A percentile compares a stretch with the other conserved stretches of the same genome.
Evolutionary conservation across 2,329 filamentous ascomycete species (phyloP).

Genomic region (Penicillium janthinellum): DNA sequence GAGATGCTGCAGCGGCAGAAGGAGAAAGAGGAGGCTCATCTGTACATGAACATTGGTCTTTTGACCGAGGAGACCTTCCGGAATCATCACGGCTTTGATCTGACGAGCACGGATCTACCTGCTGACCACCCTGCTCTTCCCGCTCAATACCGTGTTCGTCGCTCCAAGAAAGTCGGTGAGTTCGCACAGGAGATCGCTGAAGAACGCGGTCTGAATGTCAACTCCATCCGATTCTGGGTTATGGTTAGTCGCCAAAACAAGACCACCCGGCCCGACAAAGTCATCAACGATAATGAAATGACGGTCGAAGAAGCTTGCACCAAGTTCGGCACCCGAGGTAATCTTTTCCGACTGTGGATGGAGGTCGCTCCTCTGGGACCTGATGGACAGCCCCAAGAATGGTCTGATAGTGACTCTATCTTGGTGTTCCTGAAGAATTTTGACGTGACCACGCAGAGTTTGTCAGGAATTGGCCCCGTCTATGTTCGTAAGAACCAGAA

Average conservation of each 20-base stretch:
- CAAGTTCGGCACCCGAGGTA: constrained; percentile 69
- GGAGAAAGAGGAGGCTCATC: constrained; percentile 89
- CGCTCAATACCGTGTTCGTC: constrained; percentile 70
- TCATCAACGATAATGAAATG: constrained; percentile 74
- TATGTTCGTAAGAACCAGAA: constrained; percentile 88
- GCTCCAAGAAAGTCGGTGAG: constrained; percentile 74
- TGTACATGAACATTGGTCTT: constrained; percentile 84
- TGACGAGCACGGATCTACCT: constrained; percentile 68
- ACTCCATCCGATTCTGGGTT: constrained; percentile 80
- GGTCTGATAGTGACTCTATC: constrained; percentile 65
- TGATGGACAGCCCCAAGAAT: constrained; percentile 65
- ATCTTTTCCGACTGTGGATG: constrained; percentile 78
- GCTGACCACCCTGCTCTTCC: constrained; percentile 69
- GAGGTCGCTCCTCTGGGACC: constrained; percentile 72
- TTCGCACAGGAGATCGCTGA: constrained; percentile 71
- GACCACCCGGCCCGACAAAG: constrained; percentile 86
- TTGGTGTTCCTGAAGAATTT: constrained; percentile 93
- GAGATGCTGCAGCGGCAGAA: constrained; percentile 75
- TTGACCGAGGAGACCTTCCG: constrained; percentile 81
- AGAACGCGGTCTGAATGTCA: constrained; percentile 68
- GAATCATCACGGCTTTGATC: constrained; percentile 79
- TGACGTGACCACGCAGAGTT: constrained; percentile 71
- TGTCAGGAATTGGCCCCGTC: constrained; percentile 77
- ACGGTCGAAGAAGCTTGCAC: constrained; percentile 74
- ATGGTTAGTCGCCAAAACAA: constrained; percentile 99